Base-by-base conservation (phyloP, 2,329 filamentous ascomycete species). In the Aureobasidium sp. region DNA sequence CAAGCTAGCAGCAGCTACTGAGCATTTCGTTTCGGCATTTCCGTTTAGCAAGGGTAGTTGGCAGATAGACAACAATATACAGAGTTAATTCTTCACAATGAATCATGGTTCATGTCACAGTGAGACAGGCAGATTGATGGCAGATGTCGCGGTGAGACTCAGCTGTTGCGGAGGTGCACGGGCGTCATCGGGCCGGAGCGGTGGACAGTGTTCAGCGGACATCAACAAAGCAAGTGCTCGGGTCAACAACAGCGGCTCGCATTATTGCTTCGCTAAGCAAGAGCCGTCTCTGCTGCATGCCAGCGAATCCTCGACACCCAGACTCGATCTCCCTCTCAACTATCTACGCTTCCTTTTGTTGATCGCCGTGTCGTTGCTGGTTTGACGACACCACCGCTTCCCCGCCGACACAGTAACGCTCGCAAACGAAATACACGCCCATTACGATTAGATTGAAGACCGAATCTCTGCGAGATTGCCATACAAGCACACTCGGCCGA, bases 351-450 rank as follows among this genome's bases (percentile, higher is more conserved):
- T 34, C 27, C 39, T 25, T 9, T 34, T 34, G n/a, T 45, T 45
- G 39, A 44, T 42, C 29, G 15, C 54, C 15, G 42, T 59, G 54
- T 48, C 54, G 54, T 59, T 13, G 54, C 54, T 59, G 54, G 54
- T 15, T 39, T 59, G 54, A 59, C 54, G 54, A 44, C 54, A 42
- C 36, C 15, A 36, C 25, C 53, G 30, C 53, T 34, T 32, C 41
- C 39, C 53, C n/a, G 30, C 53, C 39, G 41, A 57, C 21, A 44
- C 13, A 57, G 27, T 57, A 45, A 57, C 39, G 53, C 34, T 21
- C 53, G 53, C 41, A 57, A 48, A 57, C 53, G 53, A 57, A 45
- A 9, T 25, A 34, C 39, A 45, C 53, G 41, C 41, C 53, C 53
- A 57, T 34, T 11, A 45, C 53, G 36, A 54, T 45, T 45, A 30